phyloP scores from a whole-genome alignment of 2,329 filamentous ascomycete genomes.

The Tympanopsis confertula region DNA sequence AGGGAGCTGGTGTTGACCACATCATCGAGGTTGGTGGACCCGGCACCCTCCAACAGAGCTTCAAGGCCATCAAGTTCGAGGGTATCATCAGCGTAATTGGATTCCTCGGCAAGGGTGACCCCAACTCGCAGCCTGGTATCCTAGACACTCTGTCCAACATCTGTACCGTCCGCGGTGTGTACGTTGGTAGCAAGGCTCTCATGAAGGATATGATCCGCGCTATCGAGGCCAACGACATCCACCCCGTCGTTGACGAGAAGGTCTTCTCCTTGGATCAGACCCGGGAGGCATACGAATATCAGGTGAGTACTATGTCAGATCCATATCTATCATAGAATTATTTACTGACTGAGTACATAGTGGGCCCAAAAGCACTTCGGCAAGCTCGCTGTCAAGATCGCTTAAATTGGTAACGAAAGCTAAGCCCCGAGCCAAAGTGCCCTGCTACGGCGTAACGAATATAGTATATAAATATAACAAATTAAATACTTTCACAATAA shows the following conservation, averaged over 20 bases:
- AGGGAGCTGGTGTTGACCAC: conserved; percentile 31
- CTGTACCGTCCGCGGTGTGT: conserved; percentile 26
- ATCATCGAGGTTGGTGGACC: conserved; percentile 35
- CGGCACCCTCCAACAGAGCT: conserved; percentile 28
- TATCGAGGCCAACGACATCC: conserved; percentile 28
- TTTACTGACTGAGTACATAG: no score
- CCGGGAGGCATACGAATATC: conserved; percentile 37
- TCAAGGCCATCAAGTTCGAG: conserved; percentile 30
- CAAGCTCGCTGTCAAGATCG: conserved; percentile 37
- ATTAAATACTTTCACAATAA: no score
- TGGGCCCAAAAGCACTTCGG: conserved; percentile 41
- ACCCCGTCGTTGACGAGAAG: conserved; percentile 24
- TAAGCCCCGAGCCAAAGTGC: no score
- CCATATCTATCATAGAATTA: no score
- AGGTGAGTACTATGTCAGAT: conserved; percentile 19
- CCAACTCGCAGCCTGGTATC: conserved; percentile 34
- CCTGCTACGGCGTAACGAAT: no score
- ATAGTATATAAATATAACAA: no score
- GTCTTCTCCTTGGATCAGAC: conserved; percentile 23
- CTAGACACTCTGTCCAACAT: conserved; percentile 31
- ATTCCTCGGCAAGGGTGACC: conserved; percentile 27
- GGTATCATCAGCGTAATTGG: conserved; percentile 31
- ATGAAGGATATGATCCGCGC: conserved; percentile 29
- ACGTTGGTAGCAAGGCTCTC: conserved; percentile 24
- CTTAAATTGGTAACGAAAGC: conserved; percentile 9